Conservation (phyloP, 768 basidiomycete genomes). For the Suillus alpinus region DNA sequence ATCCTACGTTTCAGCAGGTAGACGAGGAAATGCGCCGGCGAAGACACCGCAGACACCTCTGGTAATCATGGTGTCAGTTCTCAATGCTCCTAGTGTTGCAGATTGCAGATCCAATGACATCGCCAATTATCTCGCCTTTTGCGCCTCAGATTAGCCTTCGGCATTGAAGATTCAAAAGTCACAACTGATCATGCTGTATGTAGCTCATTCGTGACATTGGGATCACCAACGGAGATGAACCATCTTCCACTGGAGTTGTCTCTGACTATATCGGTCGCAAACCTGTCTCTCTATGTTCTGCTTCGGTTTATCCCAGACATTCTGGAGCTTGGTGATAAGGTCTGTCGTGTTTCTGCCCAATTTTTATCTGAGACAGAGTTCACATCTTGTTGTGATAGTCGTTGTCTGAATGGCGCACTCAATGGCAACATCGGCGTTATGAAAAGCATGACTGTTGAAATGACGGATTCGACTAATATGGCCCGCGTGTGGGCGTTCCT, state of each 20-base stretch:
- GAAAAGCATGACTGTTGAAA: slow-evolving; percentile 45
- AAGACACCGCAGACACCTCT: slow-evolving; percentile 47
- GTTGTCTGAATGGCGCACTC: slow-evolving; percentile 44
- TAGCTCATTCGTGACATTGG: slow-evolving; percentile 30
- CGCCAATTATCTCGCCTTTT: slow-evolving; percentile 73
- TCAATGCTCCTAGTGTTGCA: slow-evolving; percentile 66
- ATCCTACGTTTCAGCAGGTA: slow-evolving; percentile 6
- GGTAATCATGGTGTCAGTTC: slow-evolving; percentile 69
- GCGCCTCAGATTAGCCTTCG: slow-evolving; percentile 49
- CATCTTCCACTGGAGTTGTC: slow-evolving; percentile 46
- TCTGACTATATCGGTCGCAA: slow-evolving; percentile 50
- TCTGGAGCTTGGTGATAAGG: slow-evolving; percentile 44
- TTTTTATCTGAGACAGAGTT: background rate
- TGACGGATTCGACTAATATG: slow-evolving; percentile 34
- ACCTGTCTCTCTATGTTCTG: slow-evolving; percentile 47
- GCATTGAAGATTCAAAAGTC: background rate
- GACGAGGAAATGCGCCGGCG: slow-evolving; percentile 56
- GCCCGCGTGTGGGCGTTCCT: slow-evolving; percentile 53
- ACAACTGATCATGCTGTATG: background rate
- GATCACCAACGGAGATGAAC: slow-evolving; percentile 48
- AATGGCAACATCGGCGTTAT: slow-evolving; percentile 57
- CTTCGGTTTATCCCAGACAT: slow-evolving; percentile 47
- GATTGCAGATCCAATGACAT: slow-evolving; percentile 71
- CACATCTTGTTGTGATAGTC: slow-evolving; percentile 24
- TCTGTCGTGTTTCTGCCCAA: slow-evolving; percentile 10